Percentiles rank a stretch among this genome's conserved stretches.
phyloP scores from a whole-genome alignment of 768 basidiomycete genomes.

The Amanita subjunquillea region DNA sequence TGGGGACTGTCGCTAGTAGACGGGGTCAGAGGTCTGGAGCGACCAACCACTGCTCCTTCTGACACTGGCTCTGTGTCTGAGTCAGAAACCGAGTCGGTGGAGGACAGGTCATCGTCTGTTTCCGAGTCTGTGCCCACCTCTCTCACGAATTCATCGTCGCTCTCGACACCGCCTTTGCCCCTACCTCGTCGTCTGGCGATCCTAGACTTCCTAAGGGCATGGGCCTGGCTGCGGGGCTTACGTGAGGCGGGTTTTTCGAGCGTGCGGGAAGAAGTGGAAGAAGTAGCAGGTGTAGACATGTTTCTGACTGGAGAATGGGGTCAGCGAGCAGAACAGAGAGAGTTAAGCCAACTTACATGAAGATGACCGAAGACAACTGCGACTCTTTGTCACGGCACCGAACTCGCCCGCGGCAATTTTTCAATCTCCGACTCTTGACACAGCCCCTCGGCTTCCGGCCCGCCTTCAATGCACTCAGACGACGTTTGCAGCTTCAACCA shows the following conservation, averaged over 20 bases:
- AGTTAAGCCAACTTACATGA: conserved; percentile 24
- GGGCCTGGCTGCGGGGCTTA: conserved; percentile 23
- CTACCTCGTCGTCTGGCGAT: conserved; percentile 54
- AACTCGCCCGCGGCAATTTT: conserved; percentile 3
- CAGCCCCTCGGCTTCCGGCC: background rate
- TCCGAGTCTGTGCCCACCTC: conserved; percentile 67
- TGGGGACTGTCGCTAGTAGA: conserved; percentile 56
- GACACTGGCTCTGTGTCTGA: conserved; percentile 65
- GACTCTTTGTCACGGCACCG: conserved; percentile 4
- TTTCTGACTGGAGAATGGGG: conserved; percentile 13
- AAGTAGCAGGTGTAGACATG: conserved; percentile 37
- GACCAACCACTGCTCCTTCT: conserved; percentile 46
- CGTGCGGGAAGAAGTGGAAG: conserved; percentile 22
- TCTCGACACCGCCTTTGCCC: conserved; percentile 46
- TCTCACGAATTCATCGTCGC: conserved; percentile 72
- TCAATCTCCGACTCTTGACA: conserved; percentile 6
- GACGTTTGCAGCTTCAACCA: conserved; percentile 37
- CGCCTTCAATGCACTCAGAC: conserved; percentile 13
- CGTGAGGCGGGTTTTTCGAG: conserved; percentile 18
- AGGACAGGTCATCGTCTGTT: conserved; percentile 52
- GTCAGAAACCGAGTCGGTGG: conserved; percentile 49
- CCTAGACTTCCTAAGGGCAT: conserved; percentile 28
- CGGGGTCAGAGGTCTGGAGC: conserved; percentile 35
- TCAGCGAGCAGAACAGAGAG: background rate
- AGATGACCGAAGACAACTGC: conserved; percentile 5